Evolutionary conservation across 1,284 basidiomycete genomes (phyloP).

Genomic region (Tilletia caries): DNA sequence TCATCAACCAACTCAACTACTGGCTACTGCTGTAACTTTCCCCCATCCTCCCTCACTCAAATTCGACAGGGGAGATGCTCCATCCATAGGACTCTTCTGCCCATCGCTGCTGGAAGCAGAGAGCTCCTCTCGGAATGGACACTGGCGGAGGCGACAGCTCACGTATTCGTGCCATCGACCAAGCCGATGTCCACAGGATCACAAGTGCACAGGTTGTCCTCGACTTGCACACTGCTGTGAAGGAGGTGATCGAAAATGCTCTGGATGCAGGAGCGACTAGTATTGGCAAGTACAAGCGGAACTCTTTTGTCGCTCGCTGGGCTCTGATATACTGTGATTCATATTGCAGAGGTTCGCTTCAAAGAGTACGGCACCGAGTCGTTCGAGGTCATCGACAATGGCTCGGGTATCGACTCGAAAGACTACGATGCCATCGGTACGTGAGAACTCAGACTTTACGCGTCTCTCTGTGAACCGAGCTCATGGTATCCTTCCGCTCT

Average conservation of each 20-base stretch:
- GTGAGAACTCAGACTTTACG: constrained; percentile 32
- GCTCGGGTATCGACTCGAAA: constrained; percentile 72
- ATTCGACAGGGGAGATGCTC: too few relatives aligned
- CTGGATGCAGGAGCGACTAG: constrained; percentile 84
- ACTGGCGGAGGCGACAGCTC: neutral
- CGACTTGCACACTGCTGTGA: constrained; percentile 85
- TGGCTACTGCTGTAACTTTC: too few relatives aligned
- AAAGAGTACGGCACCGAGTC: constrained; percentile 80
- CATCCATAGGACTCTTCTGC: too few relatives aligned
- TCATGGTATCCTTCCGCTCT: too few relatives aligned
- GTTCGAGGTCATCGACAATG: constrained; percentile 90
- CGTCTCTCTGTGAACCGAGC: too few relatives aligned
- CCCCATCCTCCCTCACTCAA: too few relatives aligned
- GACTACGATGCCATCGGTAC: constrained; percentile 77
- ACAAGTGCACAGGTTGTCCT: constrained; percentile 92
- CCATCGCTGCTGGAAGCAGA: too few relatives aligned
- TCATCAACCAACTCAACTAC: neutral
- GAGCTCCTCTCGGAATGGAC: too few relatives aligned
- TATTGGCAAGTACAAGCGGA: constrained; percentile 65
- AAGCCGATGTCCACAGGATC: constrained; percentile 55
- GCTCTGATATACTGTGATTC: too few relatives aligned
- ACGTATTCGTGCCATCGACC: constrained; percentile 6
- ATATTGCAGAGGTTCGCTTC: constrained; percentile 79
- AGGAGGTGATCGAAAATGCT: constrained; percentile 95
- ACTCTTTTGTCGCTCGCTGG: neutral